A percentile compares a stretch with the other conserved stretches of the same genome.
Evolutionary conservation across 164 flowering plant genomes (phyloP).

Genomic region (Sextonia rubra): DNA sequence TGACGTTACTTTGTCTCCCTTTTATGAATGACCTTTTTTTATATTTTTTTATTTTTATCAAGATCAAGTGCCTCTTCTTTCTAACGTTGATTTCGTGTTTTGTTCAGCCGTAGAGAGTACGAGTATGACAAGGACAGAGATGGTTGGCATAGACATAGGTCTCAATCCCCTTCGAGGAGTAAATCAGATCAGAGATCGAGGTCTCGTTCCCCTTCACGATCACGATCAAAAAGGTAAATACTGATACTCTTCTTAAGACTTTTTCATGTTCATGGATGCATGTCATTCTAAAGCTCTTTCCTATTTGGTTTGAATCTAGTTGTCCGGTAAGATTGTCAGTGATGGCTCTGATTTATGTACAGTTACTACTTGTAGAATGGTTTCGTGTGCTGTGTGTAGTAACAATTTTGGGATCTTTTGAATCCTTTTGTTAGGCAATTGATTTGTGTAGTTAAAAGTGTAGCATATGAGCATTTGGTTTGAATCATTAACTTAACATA

Average conservation of each 20-base stretch:
- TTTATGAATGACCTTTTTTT: too few relatives aligned
- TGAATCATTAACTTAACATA: too few relatives aligned
- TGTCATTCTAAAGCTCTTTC: not conserved
- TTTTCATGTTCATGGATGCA: not conserved
- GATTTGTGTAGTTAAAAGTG: too few relatives aligned
- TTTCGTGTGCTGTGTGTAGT: too few relatives aligned
- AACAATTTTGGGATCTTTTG: too few relatives aligned
- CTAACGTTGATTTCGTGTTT: not conserved
- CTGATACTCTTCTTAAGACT: not conserved
- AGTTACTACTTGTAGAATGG: too few relatives aligned
- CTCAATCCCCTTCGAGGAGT: slow-evolving; percentile 60
- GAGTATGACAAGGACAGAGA: slow-evolving; percentile 75
- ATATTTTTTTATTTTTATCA: too few relatives aligned
- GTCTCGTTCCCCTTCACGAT: slow-evolving; percentile 77
- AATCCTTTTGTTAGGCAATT: too few relatives aligned
- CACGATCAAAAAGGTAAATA: slow-evolving; percentile 83
- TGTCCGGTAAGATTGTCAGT: not conserved
- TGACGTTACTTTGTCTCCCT: too few relatives aligned
- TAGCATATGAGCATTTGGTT: too few relatives aligned
- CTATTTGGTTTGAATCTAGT: slow-evolving; percentile 1
- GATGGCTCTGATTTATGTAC: too few relatives aligned
- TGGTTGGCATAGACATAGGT: slow-evolving; percentile 51
- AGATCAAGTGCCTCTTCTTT: not conserved
- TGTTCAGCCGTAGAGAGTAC: slow-evolving; percentile 60
- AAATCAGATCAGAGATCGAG: slow-evolving; percentile 65